These are phyloP conservation scores for Neurospora sp. DNA, from an alignment of 495 filamentous ascomycete species.

Conservation along the genomic window DNA sequence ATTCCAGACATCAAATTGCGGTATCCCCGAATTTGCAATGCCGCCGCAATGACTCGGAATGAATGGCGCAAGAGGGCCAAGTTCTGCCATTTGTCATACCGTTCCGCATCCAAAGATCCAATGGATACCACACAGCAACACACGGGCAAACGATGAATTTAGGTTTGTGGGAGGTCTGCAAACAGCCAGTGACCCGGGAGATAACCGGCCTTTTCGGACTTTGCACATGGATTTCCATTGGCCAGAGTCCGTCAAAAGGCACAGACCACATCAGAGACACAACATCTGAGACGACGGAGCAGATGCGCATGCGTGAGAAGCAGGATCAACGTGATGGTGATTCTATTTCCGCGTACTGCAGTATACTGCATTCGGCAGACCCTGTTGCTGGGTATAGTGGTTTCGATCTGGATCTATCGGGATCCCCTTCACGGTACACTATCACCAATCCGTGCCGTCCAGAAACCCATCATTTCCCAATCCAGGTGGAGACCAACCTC, in stretches of 20 bases:
- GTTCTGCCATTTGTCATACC: neutral
- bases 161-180: neutral
- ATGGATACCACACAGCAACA: neutral
- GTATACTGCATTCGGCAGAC: neutral
- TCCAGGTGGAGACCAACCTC: neutral
- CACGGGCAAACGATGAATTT: neutral
- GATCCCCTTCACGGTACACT: neutral
- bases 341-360: neutral
- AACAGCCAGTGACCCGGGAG: neutral
- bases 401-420: neutral
- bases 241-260: neutral
- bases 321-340: neutral
- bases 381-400: neutral
- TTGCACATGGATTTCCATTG: neutral
- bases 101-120: neutral
- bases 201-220: neutral
- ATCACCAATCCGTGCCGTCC: neutral
- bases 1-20: neutral
- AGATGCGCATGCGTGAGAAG: neutral
- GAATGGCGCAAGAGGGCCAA: neutral
- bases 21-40: neutral
- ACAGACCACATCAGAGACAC: neutral
- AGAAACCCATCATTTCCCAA: neutral
- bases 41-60: neutral
- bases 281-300: neutral